Evolutionary conservation across 163 green algal species (phyloP).

Genomic region (Scenedesmus sp.): DNA sequence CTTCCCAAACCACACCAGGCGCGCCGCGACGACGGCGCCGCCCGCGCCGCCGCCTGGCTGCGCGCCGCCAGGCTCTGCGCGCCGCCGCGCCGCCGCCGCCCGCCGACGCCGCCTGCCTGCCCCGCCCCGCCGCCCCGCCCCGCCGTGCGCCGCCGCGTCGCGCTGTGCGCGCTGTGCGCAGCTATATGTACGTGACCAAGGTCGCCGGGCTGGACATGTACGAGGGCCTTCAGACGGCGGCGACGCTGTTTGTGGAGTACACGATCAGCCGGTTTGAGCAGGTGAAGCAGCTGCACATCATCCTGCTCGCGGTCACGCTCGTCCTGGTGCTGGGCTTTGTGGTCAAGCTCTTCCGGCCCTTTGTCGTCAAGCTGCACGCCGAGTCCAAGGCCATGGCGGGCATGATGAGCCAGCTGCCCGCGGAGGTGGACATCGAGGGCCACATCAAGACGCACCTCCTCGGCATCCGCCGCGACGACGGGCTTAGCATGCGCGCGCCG

Average conservation of each 20-base stretch:
- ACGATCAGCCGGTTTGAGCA: slow-evolving; percentile 25
- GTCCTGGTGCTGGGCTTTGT: slow-evolving; percentile 41
- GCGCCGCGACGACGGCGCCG: no score
- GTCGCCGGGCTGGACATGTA: slow-evolving; percentile 33
- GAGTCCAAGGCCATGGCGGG: slow-evolving; percentile 32
- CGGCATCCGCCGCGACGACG: background rate
- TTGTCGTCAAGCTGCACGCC: slow-evolving; percentile 1
- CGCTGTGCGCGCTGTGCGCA: no score
- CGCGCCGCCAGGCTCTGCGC: no score
- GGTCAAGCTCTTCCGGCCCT: slow-evolving; percentile 30
- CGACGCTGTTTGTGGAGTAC: slow-evolving; percentile 20
- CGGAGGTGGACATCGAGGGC: slow-evolving; percentile 26
- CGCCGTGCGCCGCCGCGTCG: no score
- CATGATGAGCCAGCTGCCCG: slow-evolving; percentile 37
- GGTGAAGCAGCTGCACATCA: slow-evolving; percentile 48
- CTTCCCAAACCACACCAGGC: slow-evolving; percentile 39
- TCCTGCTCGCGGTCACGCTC: slow-evolving; percentile 44
- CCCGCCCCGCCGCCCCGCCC: no score
- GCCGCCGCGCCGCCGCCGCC: no score
- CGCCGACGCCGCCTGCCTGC: no score
- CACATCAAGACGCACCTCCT: slow-evolving; percentile 14
- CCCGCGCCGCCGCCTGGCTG: no score
- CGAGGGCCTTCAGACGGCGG: slow-evolving; percentile 17
- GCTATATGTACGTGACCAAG: slow-evolving; percentile 19
- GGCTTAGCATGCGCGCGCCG: no score